phyloP scores from a whole-genome alignment of 352 stramenopile species.

The Globisporangium lucens region DNA sequence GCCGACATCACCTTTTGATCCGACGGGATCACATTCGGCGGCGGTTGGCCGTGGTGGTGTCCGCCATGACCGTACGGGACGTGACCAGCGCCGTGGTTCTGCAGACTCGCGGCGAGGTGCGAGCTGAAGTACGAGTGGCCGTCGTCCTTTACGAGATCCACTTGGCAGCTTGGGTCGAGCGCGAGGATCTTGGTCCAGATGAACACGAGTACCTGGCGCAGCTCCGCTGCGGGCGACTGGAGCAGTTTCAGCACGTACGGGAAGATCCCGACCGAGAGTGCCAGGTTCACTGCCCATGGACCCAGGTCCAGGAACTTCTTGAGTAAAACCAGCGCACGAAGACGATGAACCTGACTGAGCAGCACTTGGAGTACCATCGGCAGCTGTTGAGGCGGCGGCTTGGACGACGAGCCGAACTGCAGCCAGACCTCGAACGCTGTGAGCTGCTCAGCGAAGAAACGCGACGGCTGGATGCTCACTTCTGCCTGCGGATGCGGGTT shows the following conservation, averaged over 20 bases:
- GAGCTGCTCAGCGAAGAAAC: constrained; percentile 98
- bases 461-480: constrained; percentile 81
- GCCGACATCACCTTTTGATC: constrained; percentile 95
- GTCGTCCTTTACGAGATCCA: constrained; percentile 96
- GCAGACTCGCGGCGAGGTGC: constrained; percentile 80
- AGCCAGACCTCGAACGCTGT: constrained; percentile 99
- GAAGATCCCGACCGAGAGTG: constrained; percentile 97
- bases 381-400: constrained; percentile 94
- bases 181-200: constrained; percentile 94
- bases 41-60: constrained; percentile 14
- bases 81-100: constrained; percentile 29
- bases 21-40: constrained; percentile 49
- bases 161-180: constrained; percentile 95
- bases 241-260: constrained; percentile 99
- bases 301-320: constrained; percentile 96
- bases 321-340: constrained; percentile 94
- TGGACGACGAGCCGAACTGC: constrained; percentile 90
- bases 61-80: constrained; percentile 6
- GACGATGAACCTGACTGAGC: constrained; percentile 95
- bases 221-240: constrained; percentile 93
- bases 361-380: constrained; percentile 98
- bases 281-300: constrained; percentile 87
- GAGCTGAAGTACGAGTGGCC: constrained; percentile 95
- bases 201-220: constrained; percentile 94
- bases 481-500: constrained; percentile 65